These are phyloP conservation scores for Pezicula radicicola DNA, from an alignment of 2,329 filamentous ascomycete species.

Conservation along the genomic window DNA sequence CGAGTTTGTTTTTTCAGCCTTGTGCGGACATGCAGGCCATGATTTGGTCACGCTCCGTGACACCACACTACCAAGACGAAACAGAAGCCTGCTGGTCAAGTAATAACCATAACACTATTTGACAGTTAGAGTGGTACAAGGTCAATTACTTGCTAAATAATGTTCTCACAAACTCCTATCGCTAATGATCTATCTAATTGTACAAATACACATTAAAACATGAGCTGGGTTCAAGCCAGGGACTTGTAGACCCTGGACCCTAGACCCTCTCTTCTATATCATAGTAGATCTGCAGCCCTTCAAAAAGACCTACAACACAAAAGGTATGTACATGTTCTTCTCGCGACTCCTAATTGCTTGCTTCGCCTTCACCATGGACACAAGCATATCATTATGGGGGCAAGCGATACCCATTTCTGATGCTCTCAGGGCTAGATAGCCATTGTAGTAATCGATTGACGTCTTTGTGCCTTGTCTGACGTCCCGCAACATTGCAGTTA, in stretches of 20 bases:
- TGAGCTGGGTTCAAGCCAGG: not conserved
- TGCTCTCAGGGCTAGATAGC: conserved; percentile 77
- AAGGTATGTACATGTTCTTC: conserved; percentile 25
- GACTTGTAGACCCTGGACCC: not conserved
- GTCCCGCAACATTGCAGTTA: conserved; percentile 60
- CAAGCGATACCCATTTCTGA: conserved; percentile 69
- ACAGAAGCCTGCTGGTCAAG: conserved; percentile 37
- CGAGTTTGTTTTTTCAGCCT: too few species aligned
- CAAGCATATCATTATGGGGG: conserved; percentile 69
- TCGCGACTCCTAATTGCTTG: conserved; percentile 28
- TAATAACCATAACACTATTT: not conserved
- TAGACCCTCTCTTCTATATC: not conserved
- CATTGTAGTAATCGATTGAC: conserved; percentile 83
- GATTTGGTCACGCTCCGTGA: too few species aligned
- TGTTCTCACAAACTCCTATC: conserved; percentile 1
- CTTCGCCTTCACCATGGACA: conserved; percentile 72
- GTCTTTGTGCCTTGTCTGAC: conserved; percentile 60
- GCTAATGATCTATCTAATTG: not conserved
- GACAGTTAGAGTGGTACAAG: not conserved
- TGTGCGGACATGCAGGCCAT: too few species aligned
- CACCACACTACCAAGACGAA: conserved; percentile 25
- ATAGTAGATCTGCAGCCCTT: not conserved
- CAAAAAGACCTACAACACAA: conserved; percentile 1
- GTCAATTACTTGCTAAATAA: not conserved
- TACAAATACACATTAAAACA: conserved; percentile 7